Base-by-base conservation (phyloP, 441 rosid species). In the Adansonia rubrostipa region DNA sequence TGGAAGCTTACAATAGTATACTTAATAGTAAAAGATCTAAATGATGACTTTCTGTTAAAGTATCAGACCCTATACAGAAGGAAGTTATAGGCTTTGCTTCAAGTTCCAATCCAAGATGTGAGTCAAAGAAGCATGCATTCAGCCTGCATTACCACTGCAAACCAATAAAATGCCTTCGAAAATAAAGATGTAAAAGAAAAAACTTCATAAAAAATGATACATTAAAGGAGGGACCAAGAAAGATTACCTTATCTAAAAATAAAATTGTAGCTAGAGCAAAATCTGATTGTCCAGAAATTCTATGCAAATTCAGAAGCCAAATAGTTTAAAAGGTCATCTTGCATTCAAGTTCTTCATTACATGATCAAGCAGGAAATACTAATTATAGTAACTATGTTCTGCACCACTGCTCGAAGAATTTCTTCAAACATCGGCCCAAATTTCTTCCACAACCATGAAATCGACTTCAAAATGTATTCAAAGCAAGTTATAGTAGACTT, bases 41-140 rank as follows among this genome's bases (percentile, higher is more conserved):
- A 67, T 73, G 40, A 61, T 42, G 24, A 62, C 75, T 65, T 80
- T 71, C 82, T 70, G 77, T 68, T 64, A 67, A 36, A 76, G 79
- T 66, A 33, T 20, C 73, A 22, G 72, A 67, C 54, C 79, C 71
- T 22, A 65, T 65, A 66, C 75, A 63, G 78, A 51, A 62, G 66
- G 56, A 62, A 33, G 62, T 73, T 74, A 42, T 36, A 60, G 57
- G 75, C 64, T 54, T 58, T 48, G 63, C 71, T 68, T 68, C 63
- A 68, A 58, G 64, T 60, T 74, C 69, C 75, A 66, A 74, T 76
- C 71, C 78, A 76, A 54, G 60, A 64, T 54, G 42, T 36, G 60
- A 51, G 70, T 75, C 71, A 75, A 64, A 75, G 70, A 48, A 74
- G 72, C 20, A 75, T 64, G 78, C 72, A 64, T 76, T 76, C 51